Percentiles rank a stretch among this genome's conserved stretches.
Conservation (phyloP, 2,329 filamentous ascomycete species). For the Ophidiomyces ophidiicola region DNA sequence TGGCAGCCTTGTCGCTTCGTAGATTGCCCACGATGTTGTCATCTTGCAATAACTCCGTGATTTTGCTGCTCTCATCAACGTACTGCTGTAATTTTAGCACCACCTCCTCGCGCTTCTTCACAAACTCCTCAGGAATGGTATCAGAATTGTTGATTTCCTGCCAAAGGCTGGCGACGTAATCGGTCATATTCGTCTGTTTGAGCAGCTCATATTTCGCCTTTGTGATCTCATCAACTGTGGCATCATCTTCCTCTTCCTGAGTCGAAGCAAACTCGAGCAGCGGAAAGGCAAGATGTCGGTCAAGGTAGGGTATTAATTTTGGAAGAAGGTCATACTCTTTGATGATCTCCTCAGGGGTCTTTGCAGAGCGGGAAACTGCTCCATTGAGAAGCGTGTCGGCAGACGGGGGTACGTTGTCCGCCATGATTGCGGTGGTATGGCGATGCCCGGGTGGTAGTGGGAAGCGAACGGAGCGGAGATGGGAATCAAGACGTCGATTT, state of each 20-base stretch:
- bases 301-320: conserved; percentile 80
- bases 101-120: conserved; percentile 79
- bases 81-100: conserved; percentile 69
- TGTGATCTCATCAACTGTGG: conserved; percentile 53
- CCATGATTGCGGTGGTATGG: conserved; percentile 34
- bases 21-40: conserved; percentile 85
- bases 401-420: conserved; percentile 39
- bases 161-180: conserved; percentile 88
- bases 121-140: conserved; percentile 70
- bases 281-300: conserved; percentile 92
- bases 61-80: conserved; percentile 78
- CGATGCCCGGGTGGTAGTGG: conserved; percentile 3
- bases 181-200: conserved; percentile 97
- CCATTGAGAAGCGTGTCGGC: conserved; percentile 40
- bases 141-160: conserved; percentile 74
- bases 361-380: conserved; percentile 35
- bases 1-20: conserved; percentile 93
- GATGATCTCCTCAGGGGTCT: conserved; percentile 43
- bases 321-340: conserved; percentile 71
- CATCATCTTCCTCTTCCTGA: conserved; percentile 60
- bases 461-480: conserved; percentile 13
- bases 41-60: conserved; percentile 72
- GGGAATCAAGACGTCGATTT: background rate
- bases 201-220: conserved; percentile 86
- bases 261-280: conserved; percentile 82